phyloP scores from a whole-genome alignment of 2,329 filamentous ascomycete genomes.

The Sporothrix brunneoviolacea region DNA sequence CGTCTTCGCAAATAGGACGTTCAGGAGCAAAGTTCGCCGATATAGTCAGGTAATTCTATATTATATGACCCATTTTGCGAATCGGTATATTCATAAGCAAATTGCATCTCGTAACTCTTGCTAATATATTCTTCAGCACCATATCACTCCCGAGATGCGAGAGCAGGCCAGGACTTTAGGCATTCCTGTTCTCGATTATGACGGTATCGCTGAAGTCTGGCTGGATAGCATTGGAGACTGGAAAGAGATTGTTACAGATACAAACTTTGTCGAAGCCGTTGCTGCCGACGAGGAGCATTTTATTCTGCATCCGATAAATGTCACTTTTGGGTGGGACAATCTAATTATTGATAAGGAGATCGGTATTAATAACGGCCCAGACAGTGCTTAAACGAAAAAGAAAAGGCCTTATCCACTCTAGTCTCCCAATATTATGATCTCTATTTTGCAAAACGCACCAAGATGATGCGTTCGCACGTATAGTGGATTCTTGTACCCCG shows the following conservation, averaged over 20 bases:
- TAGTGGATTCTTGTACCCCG: too few species aligned
- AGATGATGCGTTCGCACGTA: too few species aligned
- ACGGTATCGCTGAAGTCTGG: constrained; percentile 14
- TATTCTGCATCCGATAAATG: constrained; percentile 5
- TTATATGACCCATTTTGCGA: neutral
- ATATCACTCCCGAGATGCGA: constrained; percentile 12
- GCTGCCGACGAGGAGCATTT: constrained; percentile 12
- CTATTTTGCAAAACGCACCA: too few species aligned
- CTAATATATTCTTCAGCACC: constrained; percentile 12
- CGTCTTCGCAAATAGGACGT: constrained; percentile 21
- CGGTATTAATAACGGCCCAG: constrained; percentile 1
- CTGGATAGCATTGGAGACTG: constrained; percentile 14
- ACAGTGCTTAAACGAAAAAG: too few species aligned
- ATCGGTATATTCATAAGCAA: too few species aligned
- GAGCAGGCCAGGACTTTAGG: constrained; percentile 6
- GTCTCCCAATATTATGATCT: too few species aligned
- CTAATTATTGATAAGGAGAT: constrained; percentile 8
- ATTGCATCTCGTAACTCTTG: too few species aligned
- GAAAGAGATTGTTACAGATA: constrained; percentile 8
- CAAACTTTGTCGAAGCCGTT: constrained; percentile 11
- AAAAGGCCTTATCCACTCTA: too few species aligned
- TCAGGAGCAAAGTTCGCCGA: constrained; percentile 17
- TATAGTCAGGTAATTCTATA: constrained; percentile 11
- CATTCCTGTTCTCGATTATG: constrained; percentile 12
- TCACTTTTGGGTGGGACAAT: constrained; percentile 15